Base-by-base conservation (phyloP, 257 asterid species). In the Leptodermis oblonga region DNA sequence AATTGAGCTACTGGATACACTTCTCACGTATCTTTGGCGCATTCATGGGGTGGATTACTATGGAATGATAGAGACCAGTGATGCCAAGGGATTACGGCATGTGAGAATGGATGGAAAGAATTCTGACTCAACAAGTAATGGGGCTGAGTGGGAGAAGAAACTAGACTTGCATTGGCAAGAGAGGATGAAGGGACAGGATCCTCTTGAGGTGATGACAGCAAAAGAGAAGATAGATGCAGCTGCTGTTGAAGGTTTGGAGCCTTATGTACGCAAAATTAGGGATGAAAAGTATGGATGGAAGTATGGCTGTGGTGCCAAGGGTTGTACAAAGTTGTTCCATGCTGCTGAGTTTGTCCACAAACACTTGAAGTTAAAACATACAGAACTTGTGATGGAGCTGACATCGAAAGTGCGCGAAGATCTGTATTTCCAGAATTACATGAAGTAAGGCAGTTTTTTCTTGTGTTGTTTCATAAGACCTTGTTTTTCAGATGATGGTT, bases 221-320 rank as follows among this genome's bases (percentile, higher is more conserved):
- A 94, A 89, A 79, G 99, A 94, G 78, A 94, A 91, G 87, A 77
- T 94, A 75, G 97, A 91, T 82, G 92, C 96, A 5, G 80, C 89
- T 31, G 96, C 97, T 45, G 84, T 80, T 48, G 97, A 91, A 86
- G 97, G 82, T 30, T 84, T 94, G 78, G 97, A 94, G 60, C 97
- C 99, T 14, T 73, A 73, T 77, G 96, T 94, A 49, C 96, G 99
- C 71, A 91, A 94, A 74, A 94, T 94, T 74, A 91, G 96, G 85
- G 99, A 94, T 78, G 99, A 94, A 84, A 94, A 94, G 84, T 94
- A 94, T 73, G 99, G 99, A 25, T 91, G 99, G 97, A 94, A 94
- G 84, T 94, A 91, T 84, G 99, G 99, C 64, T 94, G 99, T 81
- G 99, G 99, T 75, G 99, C 99, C 62, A 94, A 94, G 83, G 99